Conservation (phyloP, 139 green algal species). For the Chlorella sp. region DNA sequence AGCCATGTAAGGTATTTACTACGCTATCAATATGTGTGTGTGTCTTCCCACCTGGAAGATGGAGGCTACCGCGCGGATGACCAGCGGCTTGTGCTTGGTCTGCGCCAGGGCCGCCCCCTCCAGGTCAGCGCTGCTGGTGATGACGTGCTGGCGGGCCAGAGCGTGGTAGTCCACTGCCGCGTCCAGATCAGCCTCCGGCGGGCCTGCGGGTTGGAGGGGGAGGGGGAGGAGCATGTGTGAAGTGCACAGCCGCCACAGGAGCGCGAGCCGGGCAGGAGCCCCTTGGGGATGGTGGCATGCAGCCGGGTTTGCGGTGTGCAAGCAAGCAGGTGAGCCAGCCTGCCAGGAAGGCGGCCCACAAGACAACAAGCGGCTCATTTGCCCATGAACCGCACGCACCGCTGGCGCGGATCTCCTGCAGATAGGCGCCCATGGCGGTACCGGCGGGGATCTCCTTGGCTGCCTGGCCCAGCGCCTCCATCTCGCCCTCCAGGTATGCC, state of each 20-base stretch:
- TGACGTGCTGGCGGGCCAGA: conserved; percentile 34
- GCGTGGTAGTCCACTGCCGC: conserved; percentile 34
- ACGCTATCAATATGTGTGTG: no score
- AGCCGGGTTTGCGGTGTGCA: no score
- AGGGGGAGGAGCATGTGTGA: neutral
- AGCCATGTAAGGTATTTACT: no score
- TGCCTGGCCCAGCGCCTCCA: conserved; percentile 46
- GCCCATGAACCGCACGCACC: no score
- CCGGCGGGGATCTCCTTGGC: conserved; percentile 48
- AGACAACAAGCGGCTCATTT: no score
- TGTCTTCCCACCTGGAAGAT: conserved; percentile 5
- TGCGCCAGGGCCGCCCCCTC: neutral
- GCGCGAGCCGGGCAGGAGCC: no score
- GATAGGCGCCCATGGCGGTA: conserved; percentile 29
- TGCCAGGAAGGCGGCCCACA: no score
- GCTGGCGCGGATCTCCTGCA: conserved; percentile 40
- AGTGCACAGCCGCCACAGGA: no score
- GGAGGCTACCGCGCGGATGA: neutral
- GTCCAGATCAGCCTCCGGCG: neutral
- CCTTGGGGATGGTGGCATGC: no score
- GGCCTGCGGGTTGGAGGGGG: neutral
- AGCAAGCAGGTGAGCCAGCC: no score
- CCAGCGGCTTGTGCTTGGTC: neutral
- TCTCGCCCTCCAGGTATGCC: conserved; percentile 50
- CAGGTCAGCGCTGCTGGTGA: no score